Evolutionary conservation across 495 filamentous ascomycete genomes (phyloP).

Genomic region (Usnea hakonensis): DNA sequence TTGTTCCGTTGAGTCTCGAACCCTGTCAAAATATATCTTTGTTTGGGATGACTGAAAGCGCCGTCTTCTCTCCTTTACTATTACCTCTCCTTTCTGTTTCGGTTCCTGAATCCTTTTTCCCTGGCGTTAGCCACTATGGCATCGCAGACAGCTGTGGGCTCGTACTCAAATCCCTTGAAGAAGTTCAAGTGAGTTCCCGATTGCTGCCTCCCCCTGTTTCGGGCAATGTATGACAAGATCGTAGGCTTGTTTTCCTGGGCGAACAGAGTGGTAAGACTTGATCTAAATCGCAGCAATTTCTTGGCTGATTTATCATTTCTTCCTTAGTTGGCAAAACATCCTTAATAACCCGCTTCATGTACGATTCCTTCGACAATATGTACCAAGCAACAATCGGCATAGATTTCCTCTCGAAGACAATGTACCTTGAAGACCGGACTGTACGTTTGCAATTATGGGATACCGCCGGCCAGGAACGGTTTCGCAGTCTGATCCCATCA

Average conservation of each 20-base stretch:
- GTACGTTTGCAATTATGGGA: conserved; percentile 98
- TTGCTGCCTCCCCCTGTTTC: conserved; percentile 4
- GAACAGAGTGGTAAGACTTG: conserved; percentile 84
- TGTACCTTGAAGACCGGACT: conserved; percentile 98
- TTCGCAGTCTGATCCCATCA: conserved; percentile 91
- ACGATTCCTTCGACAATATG: conserved; percentile 99
- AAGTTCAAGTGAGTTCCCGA: conserved; percentile 81
- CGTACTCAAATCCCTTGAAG: conserved; percentile 98
- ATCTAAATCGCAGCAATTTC: conserved; percentile 12
- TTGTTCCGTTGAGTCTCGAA: background rate
- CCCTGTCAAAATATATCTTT: conserved; percentile 7
- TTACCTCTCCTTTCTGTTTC: background rate
- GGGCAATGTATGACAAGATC: conserved; percentile 17
- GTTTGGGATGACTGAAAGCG: background rate
- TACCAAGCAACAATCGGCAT: conserved; percentile 99
- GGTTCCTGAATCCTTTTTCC: background rate
- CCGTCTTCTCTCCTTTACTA: background rate
- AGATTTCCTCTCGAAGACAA: conserved; percentile 98
- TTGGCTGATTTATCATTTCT: background rate
- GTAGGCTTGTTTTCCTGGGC: conserved; percentile 87
- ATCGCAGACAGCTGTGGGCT: conserved; percentile 56
- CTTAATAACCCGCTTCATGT: conserved; percentile 98
- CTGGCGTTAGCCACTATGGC: conserved; percentile 22
- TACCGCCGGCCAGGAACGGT: conserved; percentile 94
- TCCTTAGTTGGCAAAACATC: conserved; percentile 89